phyloP scores from a whole-genome alignment of 2,329 filamentous ascomycete genomes.

The Phialophora macrospora region DNA sequence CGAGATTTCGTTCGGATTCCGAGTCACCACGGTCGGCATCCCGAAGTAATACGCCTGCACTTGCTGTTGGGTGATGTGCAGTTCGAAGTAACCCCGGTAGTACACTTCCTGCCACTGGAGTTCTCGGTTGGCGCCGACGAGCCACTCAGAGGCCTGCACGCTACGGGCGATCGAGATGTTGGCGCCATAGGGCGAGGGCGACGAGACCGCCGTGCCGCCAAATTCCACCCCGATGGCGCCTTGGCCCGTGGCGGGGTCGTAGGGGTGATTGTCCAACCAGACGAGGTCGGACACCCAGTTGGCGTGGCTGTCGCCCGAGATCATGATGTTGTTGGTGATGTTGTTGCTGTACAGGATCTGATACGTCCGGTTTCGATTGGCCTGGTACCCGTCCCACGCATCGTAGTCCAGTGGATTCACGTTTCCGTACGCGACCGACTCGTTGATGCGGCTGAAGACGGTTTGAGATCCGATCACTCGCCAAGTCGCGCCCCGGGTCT shows the following conservation, averaged over 20 bases:
- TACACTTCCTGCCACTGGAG: conserved; percentile 75
- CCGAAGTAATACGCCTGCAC: conserved; percentile 70
- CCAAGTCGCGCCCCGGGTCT: conserved; percentile 71
- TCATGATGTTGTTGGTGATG: conserved; percentile 74
- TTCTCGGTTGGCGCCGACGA: conserved; percentile 62
- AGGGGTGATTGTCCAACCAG: conserved; percentile 61
- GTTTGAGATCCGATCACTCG: conserved; percentile 73
- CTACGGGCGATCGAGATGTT: conserved; percentile 61
- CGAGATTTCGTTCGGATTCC: conserved; percentile 68
- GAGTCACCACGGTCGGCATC: conserved; percentile 61
- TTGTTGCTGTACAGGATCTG: conserved; percentile 68
- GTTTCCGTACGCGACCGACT: conserved; percentile 52
- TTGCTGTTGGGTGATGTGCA: conserved; percentile 62
- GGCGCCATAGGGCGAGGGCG: conserved; percentile 62
- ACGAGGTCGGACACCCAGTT: conserved; percentile 67
- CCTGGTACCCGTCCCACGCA: conserved; percentile 68
- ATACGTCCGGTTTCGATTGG: conserved; percentile 73
- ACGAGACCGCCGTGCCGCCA: conserved; percentile 70
- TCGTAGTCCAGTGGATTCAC: conserved; percentile 59
- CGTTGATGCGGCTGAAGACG: conserved; percentile 65
- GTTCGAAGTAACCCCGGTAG: conserved; percentile 74
- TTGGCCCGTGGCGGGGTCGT: conserved; percentile 59
- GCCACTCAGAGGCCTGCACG: conserved; percentile 53
- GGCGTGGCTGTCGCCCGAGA: conserved; percentile 72
- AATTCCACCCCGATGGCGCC: conserved; percentile 67